Base-by-base conservation (phyloP, 441 rosid genomes). In the Bruguiera hainesii region DNA sequence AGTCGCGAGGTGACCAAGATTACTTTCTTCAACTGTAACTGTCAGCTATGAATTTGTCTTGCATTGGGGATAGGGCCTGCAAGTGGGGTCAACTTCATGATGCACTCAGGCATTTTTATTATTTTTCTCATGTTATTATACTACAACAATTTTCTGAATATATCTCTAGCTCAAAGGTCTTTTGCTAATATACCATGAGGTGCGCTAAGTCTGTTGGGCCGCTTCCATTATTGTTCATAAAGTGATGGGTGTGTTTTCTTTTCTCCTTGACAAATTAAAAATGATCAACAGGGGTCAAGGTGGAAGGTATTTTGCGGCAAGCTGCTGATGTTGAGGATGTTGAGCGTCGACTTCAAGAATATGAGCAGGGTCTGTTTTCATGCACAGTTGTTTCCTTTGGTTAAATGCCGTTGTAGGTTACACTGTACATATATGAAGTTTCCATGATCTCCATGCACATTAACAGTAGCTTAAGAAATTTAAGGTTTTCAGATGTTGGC, bases 251-350 rank as follows among this genome's bases (percentile, higher is more conserved):
- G 31, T 46, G 57, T 19, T 50, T 52, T 61, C 33, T 60, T 60
- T 37, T 52, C 33, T 28, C 20, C 28, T n/a, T n/a, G 56, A 81
- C 78, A 15, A 59, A 63, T 50, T 56, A 21, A 78, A 72, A 72
- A 55, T 73, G 61, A 64, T 75, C 73, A 70, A 70, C 87, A 96
- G 99, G 99, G 78, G 64, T 84, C 71, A 87, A 76, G 73, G 87
- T 84, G 63, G 98, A 96, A 89, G 99, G 99, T 69, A 89, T 96
- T 73, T 81, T 96, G 84, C 80, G 99, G 71, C 98, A 96, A 82
- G 99, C 99, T 72, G 99, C 99, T 42, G 96, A 87, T 81, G 99
- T 96, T 56, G 99, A 96, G 70, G 96, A 90, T 77, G 99, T 96
- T 63, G 89, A 90, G 79, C 87, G 64, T 75, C 88, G 99, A 68